phyloP scores from a whole-genome alignment of 805 yeast species.

The Vanderwaltozyma tropicalis region DNA sequence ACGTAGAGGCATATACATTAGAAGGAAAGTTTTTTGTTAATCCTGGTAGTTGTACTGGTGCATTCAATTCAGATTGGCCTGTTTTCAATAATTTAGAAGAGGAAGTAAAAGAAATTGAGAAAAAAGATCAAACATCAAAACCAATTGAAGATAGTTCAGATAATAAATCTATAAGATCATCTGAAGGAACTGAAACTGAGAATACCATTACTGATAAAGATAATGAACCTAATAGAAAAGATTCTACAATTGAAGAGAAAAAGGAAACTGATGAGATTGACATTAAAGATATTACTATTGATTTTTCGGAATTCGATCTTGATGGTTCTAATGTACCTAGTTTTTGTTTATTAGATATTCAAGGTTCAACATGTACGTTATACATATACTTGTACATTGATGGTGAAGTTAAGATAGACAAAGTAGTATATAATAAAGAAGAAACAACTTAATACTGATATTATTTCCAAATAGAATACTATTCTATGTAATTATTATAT shows the following conservation, averaged over 20 bases:
- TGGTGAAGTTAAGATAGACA: conserved; percentile 85
- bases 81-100: conserved; percentile 21
- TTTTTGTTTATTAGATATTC: conserved; percentile 81
- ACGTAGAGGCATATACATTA: conserved; percentile 83
- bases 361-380: conserved; percentile 63
- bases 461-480: too few species aligned
- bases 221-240: background rate
- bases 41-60: conserved; percentile 97
- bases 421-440: conserved; percentile 55
- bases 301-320: conserved; percentile 15
- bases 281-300: conserved; percentile 4
- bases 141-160: conserved; percentile 1
- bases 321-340: conserved; percentile 53
- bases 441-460: background rate
- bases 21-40: conserved; percentile 91
- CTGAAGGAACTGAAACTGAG: background rate
- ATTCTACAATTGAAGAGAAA: conserved; percentile 2
- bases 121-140: conserved; percentile 3
- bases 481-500: too few species aligned
- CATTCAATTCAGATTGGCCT: conserved; percentile 58
- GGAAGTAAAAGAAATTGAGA: conserved; percentile 5
- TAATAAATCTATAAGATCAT: background rate
- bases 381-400: conserved; percentile 75
- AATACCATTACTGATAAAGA: conserved; percentile 2
- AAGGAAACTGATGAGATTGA: conserved; percentile 15